Evolutionary conservation across 768 basidiomycete genomes (phyloP), one percentile per base, ranked within the genome.

Genomic region (Rhizopogon salebrosus): DNA sequence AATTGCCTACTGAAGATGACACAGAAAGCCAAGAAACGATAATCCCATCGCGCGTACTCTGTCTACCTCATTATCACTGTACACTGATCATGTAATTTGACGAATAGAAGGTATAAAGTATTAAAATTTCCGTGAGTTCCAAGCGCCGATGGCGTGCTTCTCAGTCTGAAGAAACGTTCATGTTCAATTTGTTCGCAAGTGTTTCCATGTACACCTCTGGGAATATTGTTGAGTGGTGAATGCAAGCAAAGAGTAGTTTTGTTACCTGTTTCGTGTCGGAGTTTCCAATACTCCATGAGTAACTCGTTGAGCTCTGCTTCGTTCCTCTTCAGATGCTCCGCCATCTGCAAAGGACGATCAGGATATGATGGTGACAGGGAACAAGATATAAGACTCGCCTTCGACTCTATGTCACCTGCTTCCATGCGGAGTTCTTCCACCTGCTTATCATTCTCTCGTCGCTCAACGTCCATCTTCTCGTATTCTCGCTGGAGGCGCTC

Each of bases 171-270:
- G 59, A 53, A 36, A 75, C 75, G 48, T 64, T 72, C 77, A 89
- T 76, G 49, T 86, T 88, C 40, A 92, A 74, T 60, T 89, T 88
- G 67, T 88, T 88, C 3, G 89, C 87, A 24, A 92, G 72, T 0
- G 85, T 90, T 66, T 90, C 89, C 89, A 92, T 91, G 61, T 89
- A 92, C 2, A 90, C 79, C 65, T 90, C 90, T 91, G 57, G 20
- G 8, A 27, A 41, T 51, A 59, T 42, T 57, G 45, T 42, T 8
- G 31, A 48, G 22, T 20, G 14, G 11, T 42, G 31, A 14, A 36
- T 35, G 22, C 7, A 42, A 51, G 26, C 50, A 41, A 39, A 23
- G 20, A 54, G 24, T 23, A 9, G 35, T 4, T 41, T 20, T 65
- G 63, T 34, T 62, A 89, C 91, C 87, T 61, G 88, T 84, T 60